Percentiles rank a stretch among this genome's conserved stretches.
phyloP scores from a whole-genome alignment of 2,329 filamentous ascomycete genomes.

The Leptographium wingfieldii region DNA sequence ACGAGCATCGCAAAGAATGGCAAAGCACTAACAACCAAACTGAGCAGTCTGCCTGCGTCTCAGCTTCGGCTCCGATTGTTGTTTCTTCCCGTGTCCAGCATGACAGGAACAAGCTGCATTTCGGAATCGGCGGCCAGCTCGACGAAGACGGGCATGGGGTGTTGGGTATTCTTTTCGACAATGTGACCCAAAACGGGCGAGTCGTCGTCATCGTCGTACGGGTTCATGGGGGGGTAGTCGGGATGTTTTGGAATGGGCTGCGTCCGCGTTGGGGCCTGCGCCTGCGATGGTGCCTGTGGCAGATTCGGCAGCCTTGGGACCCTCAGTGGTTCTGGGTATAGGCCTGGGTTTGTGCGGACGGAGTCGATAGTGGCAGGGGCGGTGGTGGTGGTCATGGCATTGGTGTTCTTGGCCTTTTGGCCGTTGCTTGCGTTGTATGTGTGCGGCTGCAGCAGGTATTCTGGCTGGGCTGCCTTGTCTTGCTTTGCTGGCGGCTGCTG shows the following conservation, averaged over 20 bases:
- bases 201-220: background rate
- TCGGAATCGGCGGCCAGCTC: conserved; percentile 5
- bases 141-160: conserved; percentile 5
- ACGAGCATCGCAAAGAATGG: too few relatives aligned
- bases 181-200: background rate
- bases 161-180: background rate
- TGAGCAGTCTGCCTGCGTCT: background rate
- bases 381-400: background rate
- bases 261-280: conserved; percentile 14
- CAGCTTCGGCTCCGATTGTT: background rate
- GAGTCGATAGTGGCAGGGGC: background rate
- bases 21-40: too few relatives aligned
- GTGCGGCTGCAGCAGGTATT: background rate
- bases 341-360: background rate
- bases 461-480: too few relatives aligned
- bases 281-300: background rate
- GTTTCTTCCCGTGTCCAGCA: background rate
- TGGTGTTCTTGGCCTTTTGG: background rate
- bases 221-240: background rate
- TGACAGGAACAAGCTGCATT: background rate
- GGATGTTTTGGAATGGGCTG: background rate
- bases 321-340: conserved; percentile 6
- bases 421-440: background rate
- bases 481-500: background rate
- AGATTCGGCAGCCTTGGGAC: background rate